These are phyloP conservation scores for Plasmopara halstedii DNA, from an alignment of 352 stramenopile genomes.

Conservation along the genomic window DNA sequence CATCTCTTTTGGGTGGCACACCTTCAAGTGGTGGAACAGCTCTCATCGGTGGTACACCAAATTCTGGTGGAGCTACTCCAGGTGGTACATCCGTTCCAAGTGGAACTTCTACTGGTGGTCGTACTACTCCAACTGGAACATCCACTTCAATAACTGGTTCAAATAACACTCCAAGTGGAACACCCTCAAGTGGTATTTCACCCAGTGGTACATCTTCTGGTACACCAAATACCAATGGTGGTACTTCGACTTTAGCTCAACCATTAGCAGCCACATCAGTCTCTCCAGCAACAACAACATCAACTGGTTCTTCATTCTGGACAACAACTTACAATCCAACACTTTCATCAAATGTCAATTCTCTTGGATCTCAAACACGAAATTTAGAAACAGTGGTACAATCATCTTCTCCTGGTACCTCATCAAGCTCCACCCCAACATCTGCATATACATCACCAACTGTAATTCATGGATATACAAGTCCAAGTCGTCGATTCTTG, in stretches of 20 bases:
- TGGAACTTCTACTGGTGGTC: too few species aligned
- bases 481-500: constrained; percentile 33
- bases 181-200: constrained; percentile 1
- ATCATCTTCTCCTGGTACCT: constrained; percentile 31
- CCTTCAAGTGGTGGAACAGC: too few species aligned
- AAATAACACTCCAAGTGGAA: too few species aligned
- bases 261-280: constrained; percentile 14
- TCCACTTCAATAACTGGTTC: too few species aligned
- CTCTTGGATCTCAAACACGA: constrained; percentile 39
- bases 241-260: constrained; percentile 1
- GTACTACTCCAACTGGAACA: too few species aligned
- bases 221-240: too few species aligned
- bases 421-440: constrained; percentile 8
- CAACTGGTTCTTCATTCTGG: constrained; percentile 29
- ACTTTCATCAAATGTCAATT: constrained; percentile 39
- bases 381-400: constrained; percentile 52
- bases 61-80: too few species aligned
- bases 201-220: constrained; percentile 2
- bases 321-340: constrained; percentile 43
- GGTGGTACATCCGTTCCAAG: too few species aligned
- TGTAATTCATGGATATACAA: constrained; percentile 32
- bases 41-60: too few species aligned
- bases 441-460: constrained; percentile 42
- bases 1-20: too few species aligned
- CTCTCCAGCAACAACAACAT: constrained; percentile 20